Conservation (phyloP, 2,329 filamentous ascomycete species). For the Trichoderma lentiforme region DNA sequence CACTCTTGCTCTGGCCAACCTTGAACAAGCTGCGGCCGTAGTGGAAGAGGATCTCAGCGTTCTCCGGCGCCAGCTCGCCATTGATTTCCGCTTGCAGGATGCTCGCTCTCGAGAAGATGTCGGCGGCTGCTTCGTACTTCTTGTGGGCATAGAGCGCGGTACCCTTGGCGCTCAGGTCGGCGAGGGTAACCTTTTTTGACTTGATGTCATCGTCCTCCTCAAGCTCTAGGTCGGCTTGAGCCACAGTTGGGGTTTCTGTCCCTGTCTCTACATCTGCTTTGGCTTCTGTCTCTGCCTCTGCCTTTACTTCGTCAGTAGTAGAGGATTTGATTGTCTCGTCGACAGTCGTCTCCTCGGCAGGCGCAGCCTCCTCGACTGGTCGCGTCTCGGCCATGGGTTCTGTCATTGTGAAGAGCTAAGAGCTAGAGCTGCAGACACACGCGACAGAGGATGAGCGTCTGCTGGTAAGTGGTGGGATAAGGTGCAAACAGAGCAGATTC, state of each 20-base stretch:
- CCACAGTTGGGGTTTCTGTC: slow-evolving; percentile 17
- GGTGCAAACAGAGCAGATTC: neutral
- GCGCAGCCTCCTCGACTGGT: slow-evolving; percentile 24
- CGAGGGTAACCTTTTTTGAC: slow-evolving; percentile 62
- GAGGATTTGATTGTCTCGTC: neutral
- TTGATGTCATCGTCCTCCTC: slow-evolving; percentile 44
- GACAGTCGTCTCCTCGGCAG: slow-evolving; percentile 29
- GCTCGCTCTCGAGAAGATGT: slow-evolving; percentile 83
- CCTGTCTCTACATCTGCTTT: neutral
- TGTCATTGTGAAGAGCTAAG: slow-evolving; percentile 20
- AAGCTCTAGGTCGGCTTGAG: neutral
- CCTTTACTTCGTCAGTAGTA: neutral
- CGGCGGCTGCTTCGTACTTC: slow-evolving; percentile 80
- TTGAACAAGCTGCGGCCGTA: slow-evolving; percentile 94
- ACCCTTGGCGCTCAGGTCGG: slow-evolving; percentile 75
- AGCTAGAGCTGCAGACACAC: neutral
- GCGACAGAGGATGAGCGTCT: neutral
- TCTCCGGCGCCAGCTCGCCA: slow-evolving; percentile 85
- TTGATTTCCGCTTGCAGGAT: slow-evolving; percentile 89
- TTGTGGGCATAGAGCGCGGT: slow-evolving; percentile 84
- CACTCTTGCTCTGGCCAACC: slow-evolving; percentile 89
- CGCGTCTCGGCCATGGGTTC: slow-evolving; percentile 23
- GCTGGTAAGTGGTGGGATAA: neutral
- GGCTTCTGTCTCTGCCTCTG: slow-evolving; percentile 9
- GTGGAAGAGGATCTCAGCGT: slow-evolving; percentile 89